These are phyloP conservation scores for Aspergillus brasiliensis DNA, from an alignment of 2,329 filamentous ascomycete species.

Conservation along the genomic window DNA sequence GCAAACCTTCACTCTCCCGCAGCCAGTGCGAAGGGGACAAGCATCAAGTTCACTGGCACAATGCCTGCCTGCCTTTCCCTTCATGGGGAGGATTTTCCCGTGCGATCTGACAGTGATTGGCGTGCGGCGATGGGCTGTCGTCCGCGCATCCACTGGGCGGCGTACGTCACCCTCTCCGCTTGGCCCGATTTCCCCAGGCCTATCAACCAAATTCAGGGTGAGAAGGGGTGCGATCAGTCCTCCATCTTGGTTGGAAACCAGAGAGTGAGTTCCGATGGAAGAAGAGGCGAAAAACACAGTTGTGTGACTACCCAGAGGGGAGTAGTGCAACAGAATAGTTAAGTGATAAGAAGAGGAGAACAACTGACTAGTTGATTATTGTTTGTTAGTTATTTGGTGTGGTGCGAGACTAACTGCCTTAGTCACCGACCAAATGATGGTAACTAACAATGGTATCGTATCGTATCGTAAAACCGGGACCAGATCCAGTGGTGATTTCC, in stretches of 20 bases:
- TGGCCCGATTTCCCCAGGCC: background rate
- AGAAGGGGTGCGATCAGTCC: background rate
- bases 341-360: too few relatives aligned
- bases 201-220: background rate
- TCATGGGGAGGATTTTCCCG: background rate
- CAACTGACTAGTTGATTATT: too few relatives aligned
- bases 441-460: too few relatives aligned
- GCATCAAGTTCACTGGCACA: background rate
- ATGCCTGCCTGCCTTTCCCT: background rate
- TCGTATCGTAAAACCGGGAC: too few relatives aligned
- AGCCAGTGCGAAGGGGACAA: background rate
- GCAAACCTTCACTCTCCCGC: background rate
- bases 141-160: background rate
- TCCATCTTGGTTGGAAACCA: background rate
- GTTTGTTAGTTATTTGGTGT: too few relatives aligned
- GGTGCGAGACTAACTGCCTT: background rate
- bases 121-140: background rate
- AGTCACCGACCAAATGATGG: background rate
- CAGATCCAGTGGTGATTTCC: background rate
- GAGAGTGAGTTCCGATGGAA: too few relatives aligned
- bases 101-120: slow-evolving; percentile 3
- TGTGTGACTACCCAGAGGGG: too few relatives aligned
- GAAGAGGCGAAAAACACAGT: too few relatives aligned
- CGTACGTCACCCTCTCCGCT: slow-evolving; percentile 8
- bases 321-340: too few relatives aligned